These are phyloP conservation scores for Suhomyces yuchorum DNA, from an alignment of 1,139 yeast genomes.

Conservation along the genomic window DNA sequence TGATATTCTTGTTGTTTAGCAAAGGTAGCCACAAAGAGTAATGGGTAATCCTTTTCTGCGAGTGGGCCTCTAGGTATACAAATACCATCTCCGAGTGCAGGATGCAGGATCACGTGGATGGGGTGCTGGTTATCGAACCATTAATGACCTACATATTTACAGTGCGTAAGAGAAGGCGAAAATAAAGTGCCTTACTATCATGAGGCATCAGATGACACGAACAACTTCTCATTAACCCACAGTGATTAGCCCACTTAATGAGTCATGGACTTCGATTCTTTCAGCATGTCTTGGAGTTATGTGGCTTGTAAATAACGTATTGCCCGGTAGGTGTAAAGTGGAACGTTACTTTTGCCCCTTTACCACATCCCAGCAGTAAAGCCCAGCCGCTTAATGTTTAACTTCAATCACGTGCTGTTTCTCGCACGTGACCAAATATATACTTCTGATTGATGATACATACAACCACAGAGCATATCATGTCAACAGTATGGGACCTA, in stretches of 20 bases:
- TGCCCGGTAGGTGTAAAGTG: no score
- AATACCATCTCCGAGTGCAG: background rate
- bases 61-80: background rate
- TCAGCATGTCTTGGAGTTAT: no score
- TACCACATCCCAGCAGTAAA: no score
- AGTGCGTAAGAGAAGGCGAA: background rate
- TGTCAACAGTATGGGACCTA: slow-evolving; percentile 17
- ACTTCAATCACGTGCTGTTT: no score
- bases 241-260: no score
- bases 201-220: background rate
- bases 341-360: no score
- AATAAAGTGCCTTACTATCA: background rate
- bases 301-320: no score
- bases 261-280: background rate
- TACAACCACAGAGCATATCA: slow-evolving; percentile 1
- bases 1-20: background rate
- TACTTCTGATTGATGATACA: background rate
- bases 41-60: slow-evolving; percentile 7
- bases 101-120: background rate
- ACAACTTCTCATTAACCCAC: no score
- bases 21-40: background rate
- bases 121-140: slow-evolving; percentile 5
- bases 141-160: background rate
- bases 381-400: no score
- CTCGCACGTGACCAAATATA: background rate